Conservation (phyloP, 495 filamentous ascomycete genomes). For the Friedmanniomyces endolithicus region DNA sequence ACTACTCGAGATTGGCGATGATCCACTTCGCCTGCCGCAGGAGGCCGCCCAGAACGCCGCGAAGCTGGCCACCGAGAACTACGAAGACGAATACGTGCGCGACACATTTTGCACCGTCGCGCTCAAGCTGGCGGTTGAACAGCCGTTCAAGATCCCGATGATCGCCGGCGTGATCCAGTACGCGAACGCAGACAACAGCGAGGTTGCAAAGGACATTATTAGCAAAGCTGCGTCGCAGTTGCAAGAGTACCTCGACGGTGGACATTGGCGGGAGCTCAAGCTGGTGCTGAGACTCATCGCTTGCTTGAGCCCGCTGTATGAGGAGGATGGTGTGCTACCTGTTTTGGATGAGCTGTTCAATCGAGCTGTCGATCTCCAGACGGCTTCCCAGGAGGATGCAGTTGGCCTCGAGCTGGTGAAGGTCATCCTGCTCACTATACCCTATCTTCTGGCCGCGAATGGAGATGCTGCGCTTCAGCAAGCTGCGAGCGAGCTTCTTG, state of each 20-base stretch:
- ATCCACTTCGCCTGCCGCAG: conserved; percentile 40
- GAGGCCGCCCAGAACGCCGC: conserved; percentile 71
- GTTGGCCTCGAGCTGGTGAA: conserved; percentile 86
- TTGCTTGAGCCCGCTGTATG: conserved; percentile 63
- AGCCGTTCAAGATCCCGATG: conserved; percentile 94
- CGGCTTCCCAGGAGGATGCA: conserved; percentile 78
- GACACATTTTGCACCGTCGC: conserved; percentile 56
- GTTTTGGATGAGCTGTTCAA: conserved; percentile 75
- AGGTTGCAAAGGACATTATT: conserved; percentile 57
- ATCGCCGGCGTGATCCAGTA: conserved; percentile 68
- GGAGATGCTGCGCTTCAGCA: conserved; percentile 47
- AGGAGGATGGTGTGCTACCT: conserved; percentile 75
- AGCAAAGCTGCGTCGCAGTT: conserved; percentile 42
- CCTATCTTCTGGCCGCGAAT: conserved; percentile 72
- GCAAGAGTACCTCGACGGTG: conserved; percentile 51
- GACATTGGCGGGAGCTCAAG: conserved; percentile 84
- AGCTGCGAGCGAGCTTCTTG: conserved; percentile 63
- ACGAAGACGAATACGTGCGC: conserved; percentile 63
- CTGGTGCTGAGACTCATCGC: conserved; percentile 76
- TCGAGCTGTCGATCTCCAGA: conserved; percentile 77
- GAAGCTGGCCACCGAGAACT: conserved; percentile 61
- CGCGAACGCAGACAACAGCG: conserved; percentile 58
- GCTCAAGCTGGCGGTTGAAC: conserved; percentile 69
- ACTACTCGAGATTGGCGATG: conserved; percentile 17
- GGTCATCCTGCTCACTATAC: conserved; percentile 84